phyloP scores from a whole-genome alignment of 2,329 filamentous ascomycete genomes.

The Trichoderma endophyticum region DNA sequence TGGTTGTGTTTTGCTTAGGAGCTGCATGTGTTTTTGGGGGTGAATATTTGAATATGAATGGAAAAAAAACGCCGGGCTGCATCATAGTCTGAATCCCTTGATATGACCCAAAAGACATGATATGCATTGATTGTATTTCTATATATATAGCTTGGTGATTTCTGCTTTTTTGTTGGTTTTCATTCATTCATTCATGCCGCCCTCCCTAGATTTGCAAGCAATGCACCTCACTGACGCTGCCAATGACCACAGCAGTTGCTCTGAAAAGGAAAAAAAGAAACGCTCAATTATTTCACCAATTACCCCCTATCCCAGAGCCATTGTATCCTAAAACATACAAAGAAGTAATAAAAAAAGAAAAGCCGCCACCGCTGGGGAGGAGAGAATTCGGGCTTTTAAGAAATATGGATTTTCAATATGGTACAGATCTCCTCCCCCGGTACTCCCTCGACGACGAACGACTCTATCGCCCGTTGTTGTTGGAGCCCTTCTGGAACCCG shows the following conservation, averaged over 20 bases:
- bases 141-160: not conserved
- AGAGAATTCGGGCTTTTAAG: not conserved
- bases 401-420: not conserved
- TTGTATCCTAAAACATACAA: not conserved
- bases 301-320: not conserved
- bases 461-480: slow-evolving; percentile 23
- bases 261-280: not conserved
- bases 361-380: not conserved
- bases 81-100: too few relatives aligned
- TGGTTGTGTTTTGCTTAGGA: not conserved
- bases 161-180: not conserved
- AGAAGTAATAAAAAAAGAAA: not conserved
- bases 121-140: not conserved
- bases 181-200: not conserved
- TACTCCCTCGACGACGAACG: not conserved
- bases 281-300: not conserved
- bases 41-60: too few relatives aligned
- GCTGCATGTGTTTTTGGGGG: too few relatives aligned
- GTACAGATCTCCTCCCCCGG: not conserved
- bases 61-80: too few relatives aligned
- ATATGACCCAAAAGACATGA: not conserved
- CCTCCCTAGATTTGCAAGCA: not conserved
- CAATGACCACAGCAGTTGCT: not conserved
- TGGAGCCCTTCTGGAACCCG: slow-evolving; percentile 27
- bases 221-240: not conserved